Evolutionary conservation across 202 grass and related monocot genomes (phyloP), one percentile per base, ranked within the genome.

Genomic region (Eragrostis tef): DNA sequence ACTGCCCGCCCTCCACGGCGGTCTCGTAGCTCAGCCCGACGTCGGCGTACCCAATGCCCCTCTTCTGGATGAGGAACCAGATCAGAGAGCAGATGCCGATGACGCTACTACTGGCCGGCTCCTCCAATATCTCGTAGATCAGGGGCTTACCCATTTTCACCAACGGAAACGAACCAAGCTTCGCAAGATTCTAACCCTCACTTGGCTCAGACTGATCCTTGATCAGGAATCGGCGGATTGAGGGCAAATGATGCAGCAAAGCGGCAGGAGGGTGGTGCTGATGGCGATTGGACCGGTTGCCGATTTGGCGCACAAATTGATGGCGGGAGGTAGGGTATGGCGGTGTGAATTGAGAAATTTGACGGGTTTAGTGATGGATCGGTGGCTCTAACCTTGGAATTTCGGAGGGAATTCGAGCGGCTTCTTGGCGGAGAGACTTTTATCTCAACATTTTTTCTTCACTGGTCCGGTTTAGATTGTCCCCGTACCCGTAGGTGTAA

Each of bases 51-150:
- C 93, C 89, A 22, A 92, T 74, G 75, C 84, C 79, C 74, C 87
- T 86, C 84, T 99, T 96, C 84, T 99, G 96, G 87, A 99, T 92
- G 64, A 95, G 83, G 83, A 88, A 95, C 96, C 96, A 99, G 85
- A 99, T 99, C 36, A 90, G 67, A 13, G 93, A 91, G 78, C 96
- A 99, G 58, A 96, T 58, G 52, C 82, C 84, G 43, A 99, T 99
- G 72, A 99, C 64, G 65, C 83, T 81, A 58, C 90, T 99, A 66
- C 83, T 99, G 1, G 89, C 96, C 47, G 96, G 96, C 79, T 99
- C 96, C 85, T 99, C 88, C 90, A 88, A 11, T 45, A 99, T 89
- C 87, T 99, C 93, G 54, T 96, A 99, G 54, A 96, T 44, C 12
- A 99, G 69, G 9, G 96, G 96, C 66, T 86, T 99, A 14, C 93